Evolutionary conservation across 768 basidiomycete genomes (phyloP).

Genomic region (Leccinum truebloodii): DNA sequence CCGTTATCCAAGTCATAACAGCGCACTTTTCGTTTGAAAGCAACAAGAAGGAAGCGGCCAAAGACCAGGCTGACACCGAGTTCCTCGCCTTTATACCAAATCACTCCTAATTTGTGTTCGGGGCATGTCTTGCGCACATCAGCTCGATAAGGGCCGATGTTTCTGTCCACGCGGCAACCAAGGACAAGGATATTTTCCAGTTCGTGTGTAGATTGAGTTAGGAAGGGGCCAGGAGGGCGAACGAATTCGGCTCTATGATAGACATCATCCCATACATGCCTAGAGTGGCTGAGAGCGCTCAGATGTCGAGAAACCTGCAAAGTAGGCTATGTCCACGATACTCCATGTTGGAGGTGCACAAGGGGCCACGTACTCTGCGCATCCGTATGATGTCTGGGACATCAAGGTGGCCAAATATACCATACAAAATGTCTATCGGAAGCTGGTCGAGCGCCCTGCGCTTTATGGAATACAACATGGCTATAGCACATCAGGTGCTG

Average conservation of each 20-base stretch:
- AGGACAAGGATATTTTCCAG: slow-evolving; percentile 16
- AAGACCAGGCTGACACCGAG: background rate
- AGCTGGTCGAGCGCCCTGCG: slow-evolving; percentile 10
- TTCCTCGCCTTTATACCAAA: slow-evolving; percentile 5
- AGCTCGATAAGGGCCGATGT: background rate
- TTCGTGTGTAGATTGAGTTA: slow-evolving; percentile 12
- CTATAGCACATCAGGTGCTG: too few relatives aligned
- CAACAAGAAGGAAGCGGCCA: slow-evolving; percentile 16
- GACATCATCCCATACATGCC: slow-evolving; percentile 16
- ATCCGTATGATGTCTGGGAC: slow-evolving; percentile 19
- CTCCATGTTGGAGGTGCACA: background rate
- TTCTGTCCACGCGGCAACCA: slow-evolving; percentile 9
- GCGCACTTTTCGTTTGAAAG: slow-evolving; percentile 10
- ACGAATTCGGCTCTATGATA: slow-evolving; percentile 17
- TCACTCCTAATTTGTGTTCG: background rate
- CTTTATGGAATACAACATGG: too few relatives aligned
- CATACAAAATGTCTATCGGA: slow-evolving; percentile 14
- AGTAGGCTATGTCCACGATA: background rate
- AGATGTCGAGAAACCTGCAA: slow-evolving; percentile 16
- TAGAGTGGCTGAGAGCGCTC: slow-evolving; percentile 5
- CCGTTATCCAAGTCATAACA: slow-evolving; percentile 16
- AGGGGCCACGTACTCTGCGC: slow-evolving; percentile 16
- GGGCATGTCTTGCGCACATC: background rate
- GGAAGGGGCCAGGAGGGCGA: slow-evolving; percentile 20
- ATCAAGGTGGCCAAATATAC: slow-evolving; percentile 15